Percentiles rank a stretch among this genome's conserved stretches.
Conservation (phyloP, 2,329 filamentous ascomycete genomes). For the Cercospora sp. region DNA sequence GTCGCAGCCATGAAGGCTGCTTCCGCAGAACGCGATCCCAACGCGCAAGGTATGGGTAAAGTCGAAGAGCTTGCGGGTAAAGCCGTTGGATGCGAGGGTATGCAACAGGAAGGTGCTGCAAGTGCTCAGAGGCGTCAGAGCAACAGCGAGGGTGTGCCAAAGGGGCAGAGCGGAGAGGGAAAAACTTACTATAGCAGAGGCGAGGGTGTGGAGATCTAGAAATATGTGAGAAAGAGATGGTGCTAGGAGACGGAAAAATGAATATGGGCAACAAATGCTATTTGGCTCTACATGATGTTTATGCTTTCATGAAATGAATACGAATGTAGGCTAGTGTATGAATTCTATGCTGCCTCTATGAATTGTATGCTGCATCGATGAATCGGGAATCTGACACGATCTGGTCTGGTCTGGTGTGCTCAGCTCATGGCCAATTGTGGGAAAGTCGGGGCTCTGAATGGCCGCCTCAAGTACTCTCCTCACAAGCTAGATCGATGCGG, state of each 20-base stretch:
- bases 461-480: neutral
- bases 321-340: neutral
- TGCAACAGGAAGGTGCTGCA: constrained; percentile 62
- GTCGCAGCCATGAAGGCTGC: constrained; percentile 64
- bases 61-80: constrained; percentile 65
- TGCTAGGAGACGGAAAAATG: neutral
- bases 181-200: constrained; percentile 11
- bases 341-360: neutral
- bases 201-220: constrained; percentile 11
- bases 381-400: too few relatives aligned
- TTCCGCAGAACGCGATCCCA: constrained; percentile 56
- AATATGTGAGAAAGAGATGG: neutral
- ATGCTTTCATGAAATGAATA: neutral
- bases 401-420: too few relatives aligned
- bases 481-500: neutral
- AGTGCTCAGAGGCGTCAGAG: constrained; percentile 39
- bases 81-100: constrained; percentile 66
- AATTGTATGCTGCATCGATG: too few relatives aligned
- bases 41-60: constrained; percentile 59
- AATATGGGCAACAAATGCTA: neutral
- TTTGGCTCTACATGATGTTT: neutral
- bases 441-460: neutral
- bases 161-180: constrained; percentile 10
- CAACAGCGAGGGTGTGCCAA: constrained; percentile 4
- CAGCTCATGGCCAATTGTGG: neutral